These are phyloP conservation scores for Rhytidhysteron rufulum DNA, from an alignment of 2,329 filamentous ascomycete genomes.

Conservation along the genomic window DNA sequence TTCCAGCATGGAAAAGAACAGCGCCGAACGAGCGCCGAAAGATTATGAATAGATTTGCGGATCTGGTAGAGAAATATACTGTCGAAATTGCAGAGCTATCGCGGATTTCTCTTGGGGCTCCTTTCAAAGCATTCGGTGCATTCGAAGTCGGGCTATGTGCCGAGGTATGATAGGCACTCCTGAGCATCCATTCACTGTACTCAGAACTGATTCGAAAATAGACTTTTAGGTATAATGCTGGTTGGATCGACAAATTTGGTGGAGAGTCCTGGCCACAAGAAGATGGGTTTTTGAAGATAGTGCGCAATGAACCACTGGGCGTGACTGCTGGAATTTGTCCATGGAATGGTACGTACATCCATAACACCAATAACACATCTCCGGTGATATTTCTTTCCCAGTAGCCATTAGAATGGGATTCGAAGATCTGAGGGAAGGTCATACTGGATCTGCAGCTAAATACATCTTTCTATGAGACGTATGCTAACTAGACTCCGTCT, in stretches of 20 bases:
- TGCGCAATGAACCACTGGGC: slow-evolving; percentile 41
- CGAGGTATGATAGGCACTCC: slow-evolving; percentile 26
- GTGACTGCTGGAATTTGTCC: slow-evolving; percentile 42
- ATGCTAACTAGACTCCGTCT: too few relatives aligned
- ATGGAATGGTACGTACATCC: too few relatives aligned
- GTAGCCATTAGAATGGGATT: too few relatives aligned
- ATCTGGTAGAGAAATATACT: slow-evolving; percentile 23
- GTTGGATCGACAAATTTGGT: slow-evolving; percentile 31
- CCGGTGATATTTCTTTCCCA: too few relatives aligned
- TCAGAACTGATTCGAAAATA: slow-evolving; percentile 16
- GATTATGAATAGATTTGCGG: slow-evolving; percentile 31
- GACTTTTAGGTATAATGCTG: slow-evolving; percentile 35
- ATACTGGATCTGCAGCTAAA: too few relatives aligned
- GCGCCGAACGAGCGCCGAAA: slow-evolving; percentile 20
- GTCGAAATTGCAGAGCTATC: slow-evolving; percentile 29
- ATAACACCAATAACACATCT: too few relatives aligned
- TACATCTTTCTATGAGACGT: too few relatives aligned
- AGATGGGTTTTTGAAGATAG: slow-evolving; percentile 43
- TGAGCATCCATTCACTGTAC: slow-evolving; percentile 20
- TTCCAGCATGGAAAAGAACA: slow-evolving; percentile 39
- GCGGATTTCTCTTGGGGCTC: slow-evolving; percentile 46
- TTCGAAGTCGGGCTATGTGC: slow-evolving; percentile 40
- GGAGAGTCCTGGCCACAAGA: slow-evolving; percentile 39
- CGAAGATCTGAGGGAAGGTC: too few relatives aligned
- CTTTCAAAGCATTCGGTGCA: slow-evolving; percentile 42